Evolutionary conservation across 768 basidiomycete genomes (phyloP).

Genomic region (Termitomyces sp.): DNA sequence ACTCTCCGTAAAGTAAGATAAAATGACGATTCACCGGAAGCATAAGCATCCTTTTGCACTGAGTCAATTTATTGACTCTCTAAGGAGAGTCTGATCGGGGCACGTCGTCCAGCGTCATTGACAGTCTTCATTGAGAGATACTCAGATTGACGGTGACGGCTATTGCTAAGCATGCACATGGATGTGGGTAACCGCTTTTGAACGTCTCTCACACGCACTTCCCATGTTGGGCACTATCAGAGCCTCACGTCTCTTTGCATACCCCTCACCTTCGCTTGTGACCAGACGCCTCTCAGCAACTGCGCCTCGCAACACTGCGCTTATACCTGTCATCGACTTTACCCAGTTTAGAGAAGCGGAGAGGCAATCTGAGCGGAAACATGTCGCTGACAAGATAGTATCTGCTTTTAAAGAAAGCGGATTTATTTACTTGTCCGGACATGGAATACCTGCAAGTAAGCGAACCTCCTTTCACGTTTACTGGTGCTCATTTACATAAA

Average conservation of each 20-base stretch:
- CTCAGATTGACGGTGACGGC: neutral
- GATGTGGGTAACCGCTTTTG: neutral
- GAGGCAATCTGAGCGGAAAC: slow-evolving; percentile 50
- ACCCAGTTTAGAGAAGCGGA: slow-evolving; percentile 52
- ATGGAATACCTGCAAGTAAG: slow-evolving; percentile 57
- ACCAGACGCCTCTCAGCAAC: slow-evolving; percentile 24
- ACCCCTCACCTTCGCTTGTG: slow-evolving; percentile 8
- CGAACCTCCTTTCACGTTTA: neutral
- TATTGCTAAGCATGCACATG: neutral
- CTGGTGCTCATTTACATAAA: neutral
- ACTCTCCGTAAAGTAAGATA: too few species aligned
- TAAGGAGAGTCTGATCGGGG: neutral
- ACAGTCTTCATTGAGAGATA: neutral
- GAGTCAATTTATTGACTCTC: neutral
- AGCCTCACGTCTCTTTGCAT: slow-evolving; percentile 17
- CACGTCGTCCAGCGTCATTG: neutral
- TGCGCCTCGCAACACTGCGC: slow-evolving; percentile 22
- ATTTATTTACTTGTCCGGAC: slow-evolving; percentile 72
- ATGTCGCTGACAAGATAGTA: slow-evolving; percentile 64
- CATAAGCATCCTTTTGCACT: neutral
- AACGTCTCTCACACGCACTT: neutral
- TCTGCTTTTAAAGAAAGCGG: slow-evolving; percentile 77
- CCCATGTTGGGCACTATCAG: slow-evolving; percentile 23
- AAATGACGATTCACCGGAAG: too few species aligned
- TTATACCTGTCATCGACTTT: slow-evolving; percentile 82